Evolutionary conservation across 495 filamentous ascomycete genomes (phyloP).

Genomic region (Penicillium psychrofluorescens): DNA sequence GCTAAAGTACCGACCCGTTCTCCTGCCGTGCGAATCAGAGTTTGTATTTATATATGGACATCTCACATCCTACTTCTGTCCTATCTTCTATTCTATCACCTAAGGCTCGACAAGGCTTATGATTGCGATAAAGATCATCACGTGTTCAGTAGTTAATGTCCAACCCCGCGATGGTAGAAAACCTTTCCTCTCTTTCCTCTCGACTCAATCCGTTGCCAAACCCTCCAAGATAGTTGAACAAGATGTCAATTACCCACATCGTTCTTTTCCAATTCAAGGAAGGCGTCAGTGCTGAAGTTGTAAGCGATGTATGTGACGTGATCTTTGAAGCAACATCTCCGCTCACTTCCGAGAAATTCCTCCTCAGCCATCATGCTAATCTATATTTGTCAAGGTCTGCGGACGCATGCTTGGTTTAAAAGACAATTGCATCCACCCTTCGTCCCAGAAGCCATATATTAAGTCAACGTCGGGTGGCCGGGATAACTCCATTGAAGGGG

Average conservation of each 20-base stretch:
- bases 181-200: too few relatives aligned
- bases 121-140: too few relatives aligned
- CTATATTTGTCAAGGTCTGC: slow-evolving; percentile 12
- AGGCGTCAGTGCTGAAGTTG: slow-evolving; percentile 23
- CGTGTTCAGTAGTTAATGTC: too few relatives aligned
- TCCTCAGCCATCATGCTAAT: not conserved
- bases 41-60: too few relatives aligned
- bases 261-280: slow-evolving; percentile 58
- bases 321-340: not conserved
- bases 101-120: too few relatives aligned
- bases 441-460: slow-evolving; percentile 42
- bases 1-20: too few relatives aligned
- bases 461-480: slow-evolving; percentile 48
- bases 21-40: too few relatives aligned
- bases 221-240: too few relatives aligned
- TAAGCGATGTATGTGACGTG: slow-evolving; percentile 39
- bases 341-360: not conserved
- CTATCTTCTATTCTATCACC: too few relatives aligned
- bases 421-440: slow-evolving; percentile 36
- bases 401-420: slow-evolving; percentile 29
- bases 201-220: too few relatives aligned
- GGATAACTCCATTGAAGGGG: slow-evolving; percentile 59
- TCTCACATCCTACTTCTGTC: too few relatives aligned
- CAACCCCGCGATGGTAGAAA: too few relatives aligned
- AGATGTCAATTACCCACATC: slow-evolving; percentile 51